phyloP scores from a whole-genome alignment of 352 stramenopile species.

The Globisporangium spiculum region DNA sequence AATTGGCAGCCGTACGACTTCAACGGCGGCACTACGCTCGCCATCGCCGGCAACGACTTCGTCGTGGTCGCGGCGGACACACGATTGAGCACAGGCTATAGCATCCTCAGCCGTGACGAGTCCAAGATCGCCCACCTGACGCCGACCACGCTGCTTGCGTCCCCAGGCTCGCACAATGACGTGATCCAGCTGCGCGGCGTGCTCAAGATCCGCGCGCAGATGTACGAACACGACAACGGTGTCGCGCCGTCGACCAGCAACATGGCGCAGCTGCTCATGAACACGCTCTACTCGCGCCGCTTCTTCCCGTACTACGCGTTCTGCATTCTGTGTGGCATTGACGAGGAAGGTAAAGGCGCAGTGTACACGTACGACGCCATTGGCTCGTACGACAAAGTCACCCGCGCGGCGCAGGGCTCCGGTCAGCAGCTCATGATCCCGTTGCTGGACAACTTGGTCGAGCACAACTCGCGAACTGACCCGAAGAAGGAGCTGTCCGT shows the following conservation, averaged over 20 bases:
- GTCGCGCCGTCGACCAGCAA: conserved; percentile 90
- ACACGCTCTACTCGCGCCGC: conserved; percentile 97
- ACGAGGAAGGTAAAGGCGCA: conserved; percentile 94
- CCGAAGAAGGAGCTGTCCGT: conserved; percentile 88
- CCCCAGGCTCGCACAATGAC: conserved; percentile 83
- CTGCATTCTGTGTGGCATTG: conserved; percentile 96
- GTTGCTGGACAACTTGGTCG: conserved; percentile 97
- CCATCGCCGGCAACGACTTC: conserved; percentile 95
- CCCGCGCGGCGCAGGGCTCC: conserved; percentile 79
- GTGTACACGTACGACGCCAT: conserved; percentile 99
- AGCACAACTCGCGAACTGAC: conserved; percentile 89
- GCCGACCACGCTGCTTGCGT: conserved; percentile 65
- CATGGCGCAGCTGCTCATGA: conserved; percentile 96
- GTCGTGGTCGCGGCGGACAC: conserved; percentile 96
- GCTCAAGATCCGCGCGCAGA: conserved; percentile 77
- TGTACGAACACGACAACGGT: conserved; percentile 95
- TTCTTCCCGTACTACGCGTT: conserved; percentile 99
- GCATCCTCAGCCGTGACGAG: conserved; percentile 95
- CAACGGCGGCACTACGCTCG: conserved; percentile 85
- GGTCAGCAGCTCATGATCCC: conserved; percentile 97
- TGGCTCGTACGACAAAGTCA: conserved; percentile 85
- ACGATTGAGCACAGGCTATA: conserved; percentile 95
- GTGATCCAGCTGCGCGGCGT: conserved; percentile 82
- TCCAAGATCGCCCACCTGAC: conserved; percentile 88
- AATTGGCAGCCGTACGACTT: conserved; percentile 86